Percentiles rank a stretch among this genome's conserved stretches.
phyloP scores from a whole-genome alignment of 441 rosid species.

The Euphorbia schlechtendalii region DNA sequence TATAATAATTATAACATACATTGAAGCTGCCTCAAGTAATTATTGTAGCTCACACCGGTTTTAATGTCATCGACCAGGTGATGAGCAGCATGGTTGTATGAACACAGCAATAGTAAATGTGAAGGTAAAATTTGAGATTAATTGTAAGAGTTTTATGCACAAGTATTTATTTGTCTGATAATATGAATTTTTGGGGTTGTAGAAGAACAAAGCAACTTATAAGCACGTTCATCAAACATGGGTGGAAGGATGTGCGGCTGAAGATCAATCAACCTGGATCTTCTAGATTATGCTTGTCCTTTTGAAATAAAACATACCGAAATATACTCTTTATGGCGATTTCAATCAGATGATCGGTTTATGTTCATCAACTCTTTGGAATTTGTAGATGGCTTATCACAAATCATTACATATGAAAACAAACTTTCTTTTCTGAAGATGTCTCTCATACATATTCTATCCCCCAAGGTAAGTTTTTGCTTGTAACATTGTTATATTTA shows the following conservation, averaged over 20 bases:
- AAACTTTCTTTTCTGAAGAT: too few relatives aligned
- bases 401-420: not conserved
- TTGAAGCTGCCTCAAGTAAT: not conserved
- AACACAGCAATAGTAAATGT: conserved; percentile 39
- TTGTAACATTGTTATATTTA: not conserved
- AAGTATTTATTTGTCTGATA: not conserved
- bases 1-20: too few relatives aligned
- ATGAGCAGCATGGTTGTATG: conserved; percentile 44
- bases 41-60: not conserved
- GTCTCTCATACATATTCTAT: too few relatives aligned
- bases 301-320: conserved; percentile 9
- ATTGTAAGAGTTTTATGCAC: conserved; percentile 8
- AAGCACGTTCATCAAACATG: conserved; percentile 66
- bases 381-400: not conserved
- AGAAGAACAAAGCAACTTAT: conserved; percentile 39
- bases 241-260: conserved; percentile 43
- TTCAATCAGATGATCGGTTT: not conserved
- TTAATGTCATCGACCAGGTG: conserved; percentile 28
- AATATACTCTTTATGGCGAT: not conserved
- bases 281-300: conserved; percentile 17
- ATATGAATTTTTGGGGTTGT: not conserved
- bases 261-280: conserved; percentile 43
- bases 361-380: conserved; percentile 16
- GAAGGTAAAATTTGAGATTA: conserved; percentile 38
- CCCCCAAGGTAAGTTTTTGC: not conserved